phyloP scores from a whole-genome alignment of 495 filamentous ascomycete species.

The Aspergillus diversus region DNA sequence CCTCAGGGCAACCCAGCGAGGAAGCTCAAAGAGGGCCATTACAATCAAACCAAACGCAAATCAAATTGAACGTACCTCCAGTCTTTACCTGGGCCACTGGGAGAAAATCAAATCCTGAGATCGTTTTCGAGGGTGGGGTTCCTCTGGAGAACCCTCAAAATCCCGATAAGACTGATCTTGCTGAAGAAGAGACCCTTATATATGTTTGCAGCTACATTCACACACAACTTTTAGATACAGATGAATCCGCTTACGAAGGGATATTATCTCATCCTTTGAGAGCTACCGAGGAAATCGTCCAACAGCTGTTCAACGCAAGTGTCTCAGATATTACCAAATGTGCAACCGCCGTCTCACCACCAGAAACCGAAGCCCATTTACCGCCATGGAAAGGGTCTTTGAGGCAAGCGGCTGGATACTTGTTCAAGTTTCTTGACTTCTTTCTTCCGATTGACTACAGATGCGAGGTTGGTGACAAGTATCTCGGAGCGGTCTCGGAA shows the following conservation, averaged over 20 bases:
- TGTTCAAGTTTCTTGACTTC: neutral
- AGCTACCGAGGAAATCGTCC: neutral
- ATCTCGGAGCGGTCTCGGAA: neutral
- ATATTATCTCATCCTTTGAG: neutral
- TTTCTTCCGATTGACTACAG: slow-evolving; percentile 5
- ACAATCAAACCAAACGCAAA: neutral
- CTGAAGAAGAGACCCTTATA: neutral
- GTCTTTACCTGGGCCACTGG: slow-evolving; percentile 2
- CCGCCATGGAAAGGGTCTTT: slow-evolving; percentile 1
- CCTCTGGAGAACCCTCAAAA: neutral
- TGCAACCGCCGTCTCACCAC: neutral
- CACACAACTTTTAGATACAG: neutral
- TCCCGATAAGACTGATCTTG: neutral
- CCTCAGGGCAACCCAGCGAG: neutral
- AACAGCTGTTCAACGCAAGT: neutral
- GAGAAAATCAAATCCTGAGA: neutral
- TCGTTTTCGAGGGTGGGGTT: neutral
- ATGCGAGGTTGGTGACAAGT: slow-evolving; percentile 5
- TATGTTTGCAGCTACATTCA: neutral
- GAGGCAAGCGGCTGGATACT: neutral
- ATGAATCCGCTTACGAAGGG: neutral
- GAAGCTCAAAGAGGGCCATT: neutral
- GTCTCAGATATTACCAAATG: neutral
- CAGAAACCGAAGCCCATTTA: neutral
- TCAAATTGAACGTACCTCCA: neutral